Base-by-base conservation (phyloP, 257 asterid genomes). In the Orobanche coerulescens region DNA sequence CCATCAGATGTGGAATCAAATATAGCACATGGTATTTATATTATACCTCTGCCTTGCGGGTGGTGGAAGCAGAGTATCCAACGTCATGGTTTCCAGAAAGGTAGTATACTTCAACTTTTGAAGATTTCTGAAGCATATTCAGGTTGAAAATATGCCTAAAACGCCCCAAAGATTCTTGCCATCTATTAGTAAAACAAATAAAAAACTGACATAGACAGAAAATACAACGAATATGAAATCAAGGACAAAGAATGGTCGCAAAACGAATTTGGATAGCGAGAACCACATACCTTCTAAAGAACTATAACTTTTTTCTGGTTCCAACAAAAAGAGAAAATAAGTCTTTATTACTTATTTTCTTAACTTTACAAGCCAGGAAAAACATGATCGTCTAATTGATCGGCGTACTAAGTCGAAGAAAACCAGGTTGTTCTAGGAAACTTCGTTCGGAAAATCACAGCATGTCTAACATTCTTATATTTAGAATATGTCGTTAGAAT, bases 161-260 rank as follows among this genome's bases (percentile, higher is more conserved):
- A 67, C 97, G 98, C 71, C 89, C 85, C 81, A 79, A 59, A 28
- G 98, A 92, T 71, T 86, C 95, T 83, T 79, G 77, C 98, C 98
- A 92, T 67, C 98, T 86, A 69, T 65, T 30, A 34, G 42, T 28
- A 50, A 55, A 70, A 53, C 53, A 68, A 47, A 73, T 51, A 13
- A 77, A 62, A 54, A 50, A 56, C 72, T 30, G 9, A 34, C 22
- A 50, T 19, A 19, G 28, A 54, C 18, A 65, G 14, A 19, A 40
- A 40, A 51, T 33, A n/a, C 22, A 58, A 61, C n/a, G 31, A 22
- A 49, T 33, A 52, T 23, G 28, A 25, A 51, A 59, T 25, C 31
- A 36, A 12, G 14, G 18, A n/a, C n/a, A n/a, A n/a, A n/a, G n/a
- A n/a, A n/a, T n/a, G n/a, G n/a, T 1, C 24, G 47, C 4, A 19